phyloP scores from a whole-genome alignment of 192 early-diverging fungal species.

The Coemansia sp. region DNA sequence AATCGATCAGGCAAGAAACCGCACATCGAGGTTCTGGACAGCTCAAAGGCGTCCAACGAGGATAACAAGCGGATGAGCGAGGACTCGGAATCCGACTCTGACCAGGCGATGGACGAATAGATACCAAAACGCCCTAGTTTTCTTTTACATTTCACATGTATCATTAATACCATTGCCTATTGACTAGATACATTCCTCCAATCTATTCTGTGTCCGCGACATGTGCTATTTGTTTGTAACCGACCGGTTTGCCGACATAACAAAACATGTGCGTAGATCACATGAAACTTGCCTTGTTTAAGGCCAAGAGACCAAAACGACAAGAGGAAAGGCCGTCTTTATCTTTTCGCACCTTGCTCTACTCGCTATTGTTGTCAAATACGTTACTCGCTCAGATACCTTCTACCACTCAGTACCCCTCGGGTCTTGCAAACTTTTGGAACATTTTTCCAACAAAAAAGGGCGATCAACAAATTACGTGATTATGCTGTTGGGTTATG shows the following conservation, averaged over 20 bases:
- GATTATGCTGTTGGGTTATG: not conserved
- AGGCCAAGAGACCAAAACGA: too few relatives aligned
- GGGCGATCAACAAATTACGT: not conserved
- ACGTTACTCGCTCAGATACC: not conserved
- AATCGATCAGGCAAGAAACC: conserved; percentile 7
- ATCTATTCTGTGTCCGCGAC: not conserved
- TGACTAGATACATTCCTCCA: not conserved
- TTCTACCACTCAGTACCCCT: too few relatives aligned
- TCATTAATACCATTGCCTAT: not conserved
- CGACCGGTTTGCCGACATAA: too few relatives aligned
- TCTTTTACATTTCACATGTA: conserved; percentile 6
- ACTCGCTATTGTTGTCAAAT: not conserved
- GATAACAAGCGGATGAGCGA: not conserved
- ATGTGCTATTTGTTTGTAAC: not conserved
- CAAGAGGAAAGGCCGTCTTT: not conserved
- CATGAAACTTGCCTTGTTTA: not conserved
- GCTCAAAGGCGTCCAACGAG: not conserved
- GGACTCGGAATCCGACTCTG: conserved; percentile 2
- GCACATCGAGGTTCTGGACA: conserved; percentile 12
- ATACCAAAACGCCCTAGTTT: not conserved
- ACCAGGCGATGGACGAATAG: conserved; percentile 2
- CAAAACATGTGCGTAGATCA: not conserved
- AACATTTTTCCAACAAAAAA: not conserved
- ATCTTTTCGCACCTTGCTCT: not conserved
- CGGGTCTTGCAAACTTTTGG: not conserved